phyloP scores from a whole-genome alignment of 1,139 yeast species.

The Taphrina communis region DNA sequence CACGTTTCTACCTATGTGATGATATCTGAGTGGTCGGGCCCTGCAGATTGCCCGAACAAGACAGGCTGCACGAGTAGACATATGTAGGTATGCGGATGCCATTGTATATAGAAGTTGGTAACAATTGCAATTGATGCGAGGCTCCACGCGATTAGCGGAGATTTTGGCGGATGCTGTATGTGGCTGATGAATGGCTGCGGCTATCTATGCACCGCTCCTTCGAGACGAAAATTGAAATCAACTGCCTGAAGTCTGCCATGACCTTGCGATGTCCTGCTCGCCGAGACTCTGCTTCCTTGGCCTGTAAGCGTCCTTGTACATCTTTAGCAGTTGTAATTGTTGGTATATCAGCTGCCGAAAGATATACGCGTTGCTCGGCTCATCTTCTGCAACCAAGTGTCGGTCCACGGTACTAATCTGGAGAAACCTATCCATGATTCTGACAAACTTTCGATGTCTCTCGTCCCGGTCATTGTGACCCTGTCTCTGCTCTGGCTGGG shows the following conservation, averaged over 20 bases:
- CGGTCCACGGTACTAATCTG: constrained; percentile 21
- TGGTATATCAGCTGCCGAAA: no score
- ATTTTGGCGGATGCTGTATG: background rate
- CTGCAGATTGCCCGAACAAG: no score
- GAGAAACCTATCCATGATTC: constrained; percentile 13
- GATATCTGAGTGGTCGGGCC: background rate
- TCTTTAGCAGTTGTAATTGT: no score
- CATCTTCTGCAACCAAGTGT: background rate
- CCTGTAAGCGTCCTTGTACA: no score
- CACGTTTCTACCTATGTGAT: background rate
- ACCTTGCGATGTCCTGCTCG: no score
- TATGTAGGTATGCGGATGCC: no score
- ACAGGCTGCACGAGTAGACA: no score
- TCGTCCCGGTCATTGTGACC: constrained; percentile 46
- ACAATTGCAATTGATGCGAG: background rate
- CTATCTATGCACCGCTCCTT: constrained; percentile 6
- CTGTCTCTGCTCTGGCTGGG: constrained; percentile 59
- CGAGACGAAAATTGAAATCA: constrained; percentile 4
- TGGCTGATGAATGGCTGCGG: constrained; percentile 16
- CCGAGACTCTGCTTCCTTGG: no score
- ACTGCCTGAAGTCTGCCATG: background rate
- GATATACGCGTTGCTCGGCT: no score
- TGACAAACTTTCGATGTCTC: constrained; percentile 15
- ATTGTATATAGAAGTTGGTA: no score
- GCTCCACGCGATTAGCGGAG: constrained; percentile 4